Conservation (phyloP, 2,329 filamentous ascomycete genomes). For the Claviceps capensis region DNA sequence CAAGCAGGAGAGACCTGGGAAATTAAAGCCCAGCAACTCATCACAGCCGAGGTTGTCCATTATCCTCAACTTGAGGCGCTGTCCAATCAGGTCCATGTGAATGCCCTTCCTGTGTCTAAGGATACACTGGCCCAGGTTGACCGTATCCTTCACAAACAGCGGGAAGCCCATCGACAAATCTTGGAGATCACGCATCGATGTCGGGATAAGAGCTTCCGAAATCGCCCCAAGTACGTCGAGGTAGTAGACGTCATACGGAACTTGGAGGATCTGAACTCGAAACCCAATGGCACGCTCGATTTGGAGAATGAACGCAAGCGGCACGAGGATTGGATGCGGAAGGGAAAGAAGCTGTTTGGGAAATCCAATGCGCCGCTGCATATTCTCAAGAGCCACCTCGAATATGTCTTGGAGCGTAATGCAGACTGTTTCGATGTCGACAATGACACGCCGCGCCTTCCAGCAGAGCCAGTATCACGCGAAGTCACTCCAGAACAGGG, state of each 20-base stretch:
- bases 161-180: conserved; percentile 84
- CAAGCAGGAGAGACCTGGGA: conserved; percentile 78
- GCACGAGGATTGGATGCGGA: conserved; percentile 98
- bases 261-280: conserved; percentile 80
- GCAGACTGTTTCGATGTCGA: conserved; percentile 80
- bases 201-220: conserved; percentile 58
- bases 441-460: conserved; percentile 71
- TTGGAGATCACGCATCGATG: conserved; percentile 67
- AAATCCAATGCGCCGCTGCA: conserved; percentile 96
- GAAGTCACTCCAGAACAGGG: conserved; percentile 51
- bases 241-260: conserved; percentile 83
- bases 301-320: conserved; percentile 88
- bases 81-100: conserved; percentile 60
- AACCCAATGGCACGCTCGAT: conserved; percentile 80
- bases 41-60: conserved; percentile 81
- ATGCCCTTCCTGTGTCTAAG: conserved; percentile 63
- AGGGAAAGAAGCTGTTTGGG: conserved; percentile 93
- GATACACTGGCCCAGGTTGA: conserved; percentile 76
- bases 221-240: conserved; percentile 76
- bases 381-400: conserved; percentile 88
- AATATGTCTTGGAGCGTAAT: conserved; percentile 83
- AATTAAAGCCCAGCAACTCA: conserved; percentile 79
- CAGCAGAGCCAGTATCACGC: conserved; percentile 82
- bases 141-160: conserved; percentile 86
- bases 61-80: conserved; percentile 90